These are phyloP conservation scores for Pyrus betulifolia DNA, from an alignment of 306 rosid genomes.

Conservation along the genomic window DNA sequence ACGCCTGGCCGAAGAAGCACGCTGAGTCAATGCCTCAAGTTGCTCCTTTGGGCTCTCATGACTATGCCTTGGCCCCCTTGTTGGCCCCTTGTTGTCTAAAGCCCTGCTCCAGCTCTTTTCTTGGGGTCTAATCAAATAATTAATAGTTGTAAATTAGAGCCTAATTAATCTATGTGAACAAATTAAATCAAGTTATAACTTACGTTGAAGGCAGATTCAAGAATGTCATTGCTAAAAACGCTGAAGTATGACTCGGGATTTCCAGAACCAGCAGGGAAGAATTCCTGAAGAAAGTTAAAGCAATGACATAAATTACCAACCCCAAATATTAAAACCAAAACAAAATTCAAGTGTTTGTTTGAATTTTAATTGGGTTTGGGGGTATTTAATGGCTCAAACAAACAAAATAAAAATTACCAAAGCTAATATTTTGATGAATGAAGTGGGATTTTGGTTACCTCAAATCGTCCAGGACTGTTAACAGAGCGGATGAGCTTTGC, in stretches of 20 bases:
- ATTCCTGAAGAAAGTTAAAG: too few relatives aligned
- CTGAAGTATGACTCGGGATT: too few relatives aligned
- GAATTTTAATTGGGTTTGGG: background rate
- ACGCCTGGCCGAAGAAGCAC: slow-evolving; percentile 19
- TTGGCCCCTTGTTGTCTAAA: slow-evolving; percentile 1
- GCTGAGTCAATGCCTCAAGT: slow-evolving; percentile 31
- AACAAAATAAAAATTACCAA: background rate
- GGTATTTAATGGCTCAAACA: background rate
- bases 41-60: slow-evolving; percentile 26
- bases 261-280: too few relatives aligned
- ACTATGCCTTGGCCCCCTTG: slow-evolving; percentile 19
- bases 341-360: background rate
- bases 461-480: slow-evolving; percentile 26
- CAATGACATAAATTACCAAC: background rate
- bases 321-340: background rate
- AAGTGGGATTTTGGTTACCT: slow-evolving; percentile 11
- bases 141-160: background rate
- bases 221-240: too few relatives aligned
- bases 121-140: slow-evolving; percentile 13
- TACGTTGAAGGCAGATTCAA: too few relatives aligned
- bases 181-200: too few relatives aligned
- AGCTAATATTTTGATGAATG: background rate
- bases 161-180: background rate
- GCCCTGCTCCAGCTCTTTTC: slow-evolving; percentile 19
- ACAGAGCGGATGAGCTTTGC: slow-evolving; percentile 25